Evolutionary conservation across 768 basidiomycete genomes (phyloP), one percentile per base, ranked within the genome.

Genomic region (Collybia sp.): DNA sequence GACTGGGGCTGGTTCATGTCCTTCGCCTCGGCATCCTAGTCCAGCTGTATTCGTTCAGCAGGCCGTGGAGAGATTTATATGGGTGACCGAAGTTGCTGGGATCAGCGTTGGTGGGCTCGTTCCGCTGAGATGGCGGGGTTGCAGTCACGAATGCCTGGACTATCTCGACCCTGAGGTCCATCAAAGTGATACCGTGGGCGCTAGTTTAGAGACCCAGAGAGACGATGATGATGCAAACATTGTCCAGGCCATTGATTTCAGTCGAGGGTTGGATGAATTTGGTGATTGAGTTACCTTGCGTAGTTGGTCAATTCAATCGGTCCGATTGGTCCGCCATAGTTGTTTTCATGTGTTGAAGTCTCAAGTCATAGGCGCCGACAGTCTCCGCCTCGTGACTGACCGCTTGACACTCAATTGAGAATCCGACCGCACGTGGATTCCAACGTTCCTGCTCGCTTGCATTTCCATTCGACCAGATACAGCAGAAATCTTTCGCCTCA

Each of bases 61-160:
- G 39, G 75, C 73, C 3, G 84, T 85, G 55, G 78, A 83, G 61
- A 67, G 83, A 46, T 76, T 70, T 48, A 78, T 81, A 2, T 89
- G 87, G 87, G 82, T 82, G 55, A 64, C 57, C 6, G 62, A 47
- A 11, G 63, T 85, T 19, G 80, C 76, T 0, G 76, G 78, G 5
- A 67, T 71, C 17, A 58, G 65, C n/a, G 65, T 83, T 0, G 77
- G 79, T 15, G 79, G 71, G 6, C 52, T 56, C 11, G 81, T 83
- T 5, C 82, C 85, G 16, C 49, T 88, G 25, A 61, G 69, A 43
- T 89, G 87, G 85, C 66, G 83, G 20, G 86, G 87, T 1, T 90
- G 87, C 60, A 57, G 64, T n/a, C 53, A 47, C 41, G 79, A 79
- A 0, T 89, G 87, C 59, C 57, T 90, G 45, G 71, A 72, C 30